Conservation (phyloP, 106 monocot species). For the Phalaenopsis aphrodite region DNA sequence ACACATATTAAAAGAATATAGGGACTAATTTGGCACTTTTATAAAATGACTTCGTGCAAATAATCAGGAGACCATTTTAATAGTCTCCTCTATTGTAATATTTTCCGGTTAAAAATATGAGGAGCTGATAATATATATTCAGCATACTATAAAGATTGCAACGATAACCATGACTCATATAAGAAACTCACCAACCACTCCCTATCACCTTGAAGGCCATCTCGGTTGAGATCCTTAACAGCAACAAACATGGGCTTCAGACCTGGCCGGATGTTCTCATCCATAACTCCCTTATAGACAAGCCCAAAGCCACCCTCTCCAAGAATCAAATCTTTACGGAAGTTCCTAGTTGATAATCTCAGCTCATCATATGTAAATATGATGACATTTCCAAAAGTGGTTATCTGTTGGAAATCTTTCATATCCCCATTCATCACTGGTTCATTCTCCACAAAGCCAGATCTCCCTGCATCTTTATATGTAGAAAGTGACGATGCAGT, state of each 20-base stretch:
- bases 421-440: slow-evolving; percentile 21
- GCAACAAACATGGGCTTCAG: slow-evolving; percentile 46
- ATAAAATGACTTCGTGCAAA: no score
- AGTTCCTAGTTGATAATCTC: slow-evolving; percentile 64
- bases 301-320: slow-evolving; percentile 92
- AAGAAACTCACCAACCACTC: slow-evolving; percentile 8
- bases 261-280: slow-evolving; percentile 60
- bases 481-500: slow-evolving; percentile 1
- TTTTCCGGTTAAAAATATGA: neutral
- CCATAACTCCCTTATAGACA: slow-evolving; percentile 78
- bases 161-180: neutral
- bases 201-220: slow-evolving; percentile 12
- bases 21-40: no score
- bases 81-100: neutral
- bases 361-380: slow-evolving; percentile 78
- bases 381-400: slow-evolving; percentile 39
- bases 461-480: neutral
- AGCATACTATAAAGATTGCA: neutral
- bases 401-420: slow-evolving; percentile 43
- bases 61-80: no score
- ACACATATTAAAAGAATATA: no score
- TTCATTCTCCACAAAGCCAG: neutral
- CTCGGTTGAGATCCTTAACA: slow-evolving; percentile 7
- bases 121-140: neutral
- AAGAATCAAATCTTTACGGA: slow-evolving; percentile 65